These are phyloP conservation scores for Solanum gracilifrons DNA, from an alignment of 257 asterid genomes.

Conservation along the genomic window DNA sequence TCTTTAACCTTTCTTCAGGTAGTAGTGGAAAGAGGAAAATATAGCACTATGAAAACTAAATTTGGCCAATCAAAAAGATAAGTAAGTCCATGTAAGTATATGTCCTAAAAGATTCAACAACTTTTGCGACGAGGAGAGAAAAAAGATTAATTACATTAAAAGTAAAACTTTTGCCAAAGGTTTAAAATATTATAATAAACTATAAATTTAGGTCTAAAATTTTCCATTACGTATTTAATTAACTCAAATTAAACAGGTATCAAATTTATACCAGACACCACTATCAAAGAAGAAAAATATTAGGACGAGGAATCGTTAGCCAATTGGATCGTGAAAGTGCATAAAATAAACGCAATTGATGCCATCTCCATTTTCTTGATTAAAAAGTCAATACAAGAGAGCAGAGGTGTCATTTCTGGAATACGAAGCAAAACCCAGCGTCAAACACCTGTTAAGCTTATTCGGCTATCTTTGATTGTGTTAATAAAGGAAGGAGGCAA, in stretches of 20 bases:
- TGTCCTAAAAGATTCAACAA: too few relatives aligned
- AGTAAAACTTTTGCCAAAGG: background rate
- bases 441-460: slow-evolving; percentile 8
- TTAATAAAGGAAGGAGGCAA: background rate
- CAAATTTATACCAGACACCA: too few relatives aligned
- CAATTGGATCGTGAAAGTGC: background rate
- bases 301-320: background rate
- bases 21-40: too few relatives aligned
- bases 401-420: background rate
- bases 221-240: background rate
- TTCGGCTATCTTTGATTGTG: background rate
- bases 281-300: background rate
- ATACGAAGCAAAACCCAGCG: slow-evolving; percentile 16
- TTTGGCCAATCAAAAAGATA: background rate
- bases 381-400: background rate
- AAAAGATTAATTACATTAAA: background rate
- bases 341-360: background rate
- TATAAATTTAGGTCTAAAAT: background rate
- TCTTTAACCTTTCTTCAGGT: too few relatives aligned
- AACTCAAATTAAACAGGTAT: too few relatives aligned
- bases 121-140: too few relatives aligned
- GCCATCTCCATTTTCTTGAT: background rate
- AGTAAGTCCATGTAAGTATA: background rate
- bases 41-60: background rate
- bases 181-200: background rate